Percentiles rank a stretch among this genome's conserved stretches.
Evolutionary conservation across 169 alveolate genomes (phyloP).

Genomic region (Cryptosporidium parvum): DNA sequence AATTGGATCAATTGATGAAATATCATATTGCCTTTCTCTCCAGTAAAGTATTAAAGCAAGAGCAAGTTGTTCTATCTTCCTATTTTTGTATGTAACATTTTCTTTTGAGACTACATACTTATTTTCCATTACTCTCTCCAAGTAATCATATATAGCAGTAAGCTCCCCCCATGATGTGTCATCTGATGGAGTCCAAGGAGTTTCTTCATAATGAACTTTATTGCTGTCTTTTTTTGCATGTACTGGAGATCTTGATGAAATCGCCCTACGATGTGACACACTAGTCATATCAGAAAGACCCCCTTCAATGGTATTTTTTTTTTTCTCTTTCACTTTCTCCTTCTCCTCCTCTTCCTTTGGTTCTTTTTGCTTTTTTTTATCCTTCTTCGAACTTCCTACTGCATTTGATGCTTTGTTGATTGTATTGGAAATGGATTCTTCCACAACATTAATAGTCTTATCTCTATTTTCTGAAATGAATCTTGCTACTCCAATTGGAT

Average conservation of each 20-base stretch:
- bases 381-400: slow-evolving; percentile 8
- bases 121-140: neutral
- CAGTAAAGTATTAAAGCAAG: slow-evolving; percentile 51
- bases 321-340: neutral
- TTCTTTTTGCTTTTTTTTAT: neutral
- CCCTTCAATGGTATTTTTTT: neutral
- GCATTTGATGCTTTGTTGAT: slow-evolving; percentile 16
- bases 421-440: slow-evolving; percentile 37
- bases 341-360: neutral
- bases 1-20: slow-evolving; percentile 55
- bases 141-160: slow-evolving; percentile 23
- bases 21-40: slow-evolving; percentile 66
- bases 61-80: slow-evolving; percentile 25
- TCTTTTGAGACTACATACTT: slow-evolving; percentile 21
- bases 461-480: slow-evolving; percentile 51
- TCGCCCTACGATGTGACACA: slow-evolving; percentile 60
- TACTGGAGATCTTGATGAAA: slow-evolving; percentile 54
- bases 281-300: slow-evolving; percentile 29
- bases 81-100: slow-evolving; percentile 16
- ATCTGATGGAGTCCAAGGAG: slow-evolving; percentile 27
- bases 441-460: slow-evolving; percentile 34
- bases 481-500: slow-evolving; percentile 45
- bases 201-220: slow-evolving; percentile 24
- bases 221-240: neutral
- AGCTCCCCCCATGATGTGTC: slow-evolving; percentile 64